phyloP scores from a whole-genome alignment of 2,329 filamentous ascomycete genomes.

The Teratosphaeria viscida region DNA sequence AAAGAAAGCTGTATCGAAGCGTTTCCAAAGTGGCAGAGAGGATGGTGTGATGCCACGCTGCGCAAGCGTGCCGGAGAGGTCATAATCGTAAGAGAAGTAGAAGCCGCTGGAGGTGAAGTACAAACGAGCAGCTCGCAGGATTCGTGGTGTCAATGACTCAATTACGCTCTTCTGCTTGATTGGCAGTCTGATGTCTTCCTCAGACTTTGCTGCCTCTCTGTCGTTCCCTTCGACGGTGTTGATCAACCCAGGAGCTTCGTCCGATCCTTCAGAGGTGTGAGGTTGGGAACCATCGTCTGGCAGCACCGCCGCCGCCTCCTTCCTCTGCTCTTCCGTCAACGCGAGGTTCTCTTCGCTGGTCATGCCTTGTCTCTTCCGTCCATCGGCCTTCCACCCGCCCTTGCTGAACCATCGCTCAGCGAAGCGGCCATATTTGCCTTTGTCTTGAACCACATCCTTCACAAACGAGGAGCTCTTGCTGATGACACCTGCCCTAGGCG shows the following conservation, averaged over 20 bases:
- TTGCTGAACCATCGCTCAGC: slow-evolving; percentile 85
- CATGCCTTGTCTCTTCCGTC: slow-evolving; percentile 59
- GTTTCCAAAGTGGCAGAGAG: slow-evolving; percentile 55
- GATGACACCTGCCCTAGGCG: slow-evolving; percentile 23
- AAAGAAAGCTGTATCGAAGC: slow-evolving; percentile 67
- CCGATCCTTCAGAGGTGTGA: neutral
- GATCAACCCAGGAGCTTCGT: neutral
- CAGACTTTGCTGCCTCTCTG: neutral
- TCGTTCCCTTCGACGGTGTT: neutral
- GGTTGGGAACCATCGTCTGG: neutral
- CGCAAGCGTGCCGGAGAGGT: slow-evolving; percentile 62
- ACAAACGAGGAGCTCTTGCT: slow-evolving; percentile 56
- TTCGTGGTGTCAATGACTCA: slow-evolving; percentile 61
- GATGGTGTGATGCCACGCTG: slow-evolving; percentile 30
- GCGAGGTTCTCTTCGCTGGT: slow-evolving; percentile 38
- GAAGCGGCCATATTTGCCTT: slow-evolving; percentile 79
- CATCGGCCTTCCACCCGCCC: slow-evolving; percentile 67
- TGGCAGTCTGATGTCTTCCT: neutral
- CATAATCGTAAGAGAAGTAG: slow-evolving; percentile 90
- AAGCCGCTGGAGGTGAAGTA: slow-evolving; percentile 77
- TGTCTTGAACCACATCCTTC: slow-evolving; percentile 75
- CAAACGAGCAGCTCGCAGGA: slow-evolving; percentile 72
- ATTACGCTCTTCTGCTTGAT: slow-evolving; percentile 11
- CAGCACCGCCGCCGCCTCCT: slow-evolving; percentile 23
- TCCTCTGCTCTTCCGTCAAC: slow-evolving; percentile 24